phyloP scores from a whole-genome alignment of 2,329 filamentous ascomycete species.

The Calycina marina region DNA sequence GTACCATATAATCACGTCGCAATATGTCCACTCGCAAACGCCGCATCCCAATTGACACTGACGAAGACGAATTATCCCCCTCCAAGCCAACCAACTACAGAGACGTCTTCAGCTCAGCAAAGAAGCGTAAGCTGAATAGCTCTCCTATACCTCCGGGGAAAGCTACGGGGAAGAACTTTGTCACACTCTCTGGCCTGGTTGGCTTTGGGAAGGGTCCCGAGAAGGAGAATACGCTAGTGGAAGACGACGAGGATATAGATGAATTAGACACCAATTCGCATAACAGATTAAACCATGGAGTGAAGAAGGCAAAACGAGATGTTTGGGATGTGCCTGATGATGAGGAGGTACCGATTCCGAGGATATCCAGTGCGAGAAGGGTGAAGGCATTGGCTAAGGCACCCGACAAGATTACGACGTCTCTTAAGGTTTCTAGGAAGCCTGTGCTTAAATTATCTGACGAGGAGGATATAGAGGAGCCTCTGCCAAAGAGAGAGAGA shows the following conservation, averaged over 20 bases:
- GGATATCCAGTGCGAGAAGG: neutral
- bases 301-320: conserved; percentile 1
- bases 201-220: neutral
- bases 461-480: too few relatives aligned
- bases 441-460: too few relatives aligned
- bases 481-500: conserved; percentile 27
- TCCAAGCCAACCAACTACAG: neutral
- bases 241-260: conserved; percentile 1
- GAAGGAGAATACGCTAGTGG: conserved; percentile 1
- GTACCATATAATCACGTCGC: too few relatives aligned
- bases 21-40: neutral
- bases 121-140: conserved; percentile 1
- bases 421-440: too few relatives aligned
- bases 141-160: neutral
- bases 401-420: too few relatives aligned
- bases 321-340: conserved; percentile 6
- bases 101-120: neutral
- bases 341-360: conserved; percentile 1
- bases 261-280: conserved; percentile 1
- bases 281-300: too few relatives aligned
- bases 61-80: neutral
- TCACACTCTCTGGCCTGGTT: neutral
- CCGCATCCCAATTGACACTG: neutral
- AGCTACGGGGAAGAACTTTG: neutral
- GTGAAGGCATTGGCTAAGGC: neutral